Conservation (phyloP, 2,329 filamentous ascomycete species). For the Epichloe sibirici region DNA sequence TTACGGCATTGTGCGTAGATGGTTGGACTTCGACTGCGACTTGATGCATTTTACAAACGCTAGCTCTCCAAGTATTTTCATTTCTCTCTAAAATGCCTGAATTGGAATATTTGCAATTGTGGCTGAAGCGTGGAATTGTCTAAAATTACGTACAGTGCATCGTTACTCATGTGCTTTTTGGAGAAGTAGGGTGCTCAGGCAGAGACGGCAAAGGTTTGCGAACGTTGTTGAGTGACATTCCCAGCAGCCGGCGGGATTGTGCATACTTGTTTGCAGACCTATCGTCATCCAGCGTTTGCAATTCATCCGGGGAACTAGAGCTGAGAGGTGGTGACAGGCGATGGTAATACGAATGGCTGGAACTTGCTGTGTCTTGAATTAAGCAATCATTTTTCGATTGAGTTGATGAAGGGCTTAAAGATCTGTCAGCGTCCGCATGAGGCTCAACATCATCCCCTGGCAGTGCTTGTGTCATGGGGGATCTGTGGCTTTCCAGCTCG, state of each 20-base stretch:
- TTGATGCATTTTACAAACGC: not conserved
- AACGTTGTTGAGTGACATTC: constrained; percentile 10
- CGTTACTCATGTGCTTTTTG: constrained; percentile 23
- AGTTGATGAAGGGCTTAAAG: not conserved
- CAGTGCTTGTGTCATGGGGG: not conserved
- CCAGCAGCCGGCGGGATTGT: not conserved
- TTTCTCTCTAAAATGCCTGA: not conserved
- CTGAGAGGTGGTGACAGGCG: constrained; percentile 18
- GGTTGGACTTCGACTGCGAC: not conserved
- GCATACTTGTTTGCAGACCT: not conserved
- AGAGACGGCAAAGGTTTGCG: constrained; percentile 29
- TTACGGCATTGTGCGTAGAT: not conserved
- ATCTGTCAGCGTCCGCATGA: not conserved
- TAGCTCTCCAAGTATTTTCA: not conserved
- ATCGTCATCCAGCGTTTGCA: constrained; percentile 5
- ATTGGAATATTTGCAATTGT: not conserved
- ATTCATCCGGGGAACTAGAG: constrained; percentile 10
- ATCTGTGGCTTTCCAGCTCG: not conserved
- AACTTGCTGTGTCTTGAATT: constrained; percentile 5
- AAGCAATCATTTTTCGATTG: not conserved
- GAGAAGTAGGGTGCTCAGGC: constrained; percentile 13
- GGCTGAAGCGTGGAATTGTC: constrained; percentile 4
- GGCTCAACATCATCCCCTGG: not conserved
- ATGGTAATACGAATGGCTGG: constrained; percentile 9
- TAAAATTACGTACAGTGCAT: not conserved